Conservation (phyloP, 768 basidiomycete species). For the Podaxis carcinomalis region DNA sequence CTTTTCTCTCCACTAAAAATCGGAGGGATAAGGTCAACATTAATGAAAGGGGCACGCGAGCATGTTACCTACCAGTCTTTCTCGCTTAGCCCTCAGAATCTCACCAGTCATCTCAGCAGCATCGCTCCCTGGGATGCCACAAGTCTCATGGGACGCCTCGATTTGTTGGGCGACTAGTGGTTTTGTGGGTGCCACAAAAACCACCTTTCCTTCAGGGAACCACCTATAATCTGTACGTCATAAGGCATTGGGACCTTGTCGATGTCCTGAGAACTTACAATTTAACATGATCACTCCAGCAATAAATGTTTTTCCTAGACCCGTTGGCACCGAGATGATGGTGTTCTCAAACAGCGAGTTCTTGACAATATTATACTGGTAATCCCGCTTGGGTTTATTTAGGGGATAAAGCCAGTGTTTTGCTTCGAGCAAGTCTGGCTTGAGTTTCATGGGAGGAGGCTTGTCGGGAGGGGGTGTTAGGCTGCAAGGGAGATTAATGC, state of each 20-base stretch:
- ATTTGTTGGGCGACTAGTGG: conserved; percentile 96
- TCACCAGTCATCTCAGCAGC: conserved; percentile 86
- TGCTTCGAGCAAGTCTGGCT: conserved; percentile 70
- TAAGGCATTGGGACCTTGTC: conserved; percentile 8
- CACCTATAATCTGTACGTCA: conserved; percentile 72
- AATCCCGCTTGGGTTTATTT: conserved; percentile 84
- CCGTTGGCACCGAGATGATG: conserved; percentile 91
- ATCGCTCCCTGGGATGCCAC: conserved; percentile 87
- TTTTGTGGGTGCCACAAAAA: conserved; percentile 95
- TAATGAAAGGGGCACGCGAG: not conserved
- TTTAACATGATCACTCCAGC: conserved; percentile 97
- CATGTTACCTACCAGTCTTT: conserved; percentile 47
- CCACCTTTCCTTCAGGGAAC: conserved; percentile 88
- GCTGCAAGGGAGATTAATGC: conserved; percentile 13
- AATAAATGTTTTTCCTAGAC: conserved; percentile 96
- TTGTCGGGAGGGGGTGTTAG: conserved; percentile 30
- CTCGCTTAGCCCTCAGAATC: conserved; percentile 48
- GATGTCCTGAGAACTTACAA: conserved; percentile 40
- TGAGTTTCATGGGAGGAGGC: conserved; percentile 76
- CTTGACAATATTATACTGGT: conserved; percentile 91
- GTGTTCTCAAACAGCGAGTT: conserved; percentile 88
- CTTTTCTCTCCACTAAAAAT: conserved; percentile 68
- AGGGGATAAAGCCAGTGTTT: conserved; percentile 91
- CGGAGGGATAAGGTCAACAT: not conserved
- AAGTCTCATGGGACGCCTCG: conserved; percentile 86